Base-by-base conservation (phyloP, 345 rosid genomes). In the Laguncularia racemosa region DNA sequence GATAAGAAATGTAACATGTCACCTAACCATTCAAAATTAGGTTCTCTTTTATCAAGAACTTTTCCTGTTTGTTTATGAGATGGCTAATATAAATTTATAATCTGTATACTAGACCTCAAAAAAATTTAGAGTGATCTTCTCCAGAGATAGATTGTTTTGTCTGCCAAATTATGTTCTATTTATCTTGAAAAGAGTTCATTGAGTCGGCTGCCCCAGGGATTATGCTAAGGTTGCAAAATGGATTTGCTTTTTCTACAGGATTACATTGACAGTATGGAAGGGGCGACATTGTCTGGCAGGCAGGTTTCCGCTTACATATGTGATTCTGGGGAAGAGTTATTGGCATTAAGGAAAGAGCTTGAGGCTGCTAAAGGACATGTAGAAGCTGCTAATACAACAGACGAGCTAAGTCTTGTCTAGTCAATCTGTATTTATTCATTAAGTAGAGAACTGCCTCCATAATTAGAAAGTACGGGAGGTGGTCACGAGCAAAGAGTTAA, bases 231-330 rank as follows among this genome's bases (percentile, higher is more conserved):
- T 5, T 6, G 38, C 18, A n/a, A 16, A 2, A 14, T 8, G 19
- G 46, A 58, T 16, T 28, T 50, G 33, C 57, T 14, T 46, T 4
- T 59, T 53, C 44, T 61, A 19, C 84, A 89, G 99, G 99, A 93
- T 67, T 93, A 93, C 77, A 89, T 93, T 67, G 99, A 93, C 70
- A 93, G 97, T 60, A 93, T 87, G 99, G 99, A 93, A 72, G 97
- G 96, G 44, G 99, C 99, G 4, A 89, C 99, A 2, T 56, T 93
- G 61, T 89, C 99, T 0, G 99, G 99, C 12, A 85, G 99, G 65
- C 97, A 89, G 70, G 85, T 96, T 54, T 82, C 99, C 3, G 85
- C 99, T 20, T 93, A 80, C 59, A 71, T 93, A 45, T 89, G 99
- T 62, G 68, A 78, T 40, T 89, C 91, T 0, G 96, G 99, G 53